phyloP scores from a whole-genome alignment of 1,284 basidiomycete species.

The Pulveroboletus ridleyi region DNA sequence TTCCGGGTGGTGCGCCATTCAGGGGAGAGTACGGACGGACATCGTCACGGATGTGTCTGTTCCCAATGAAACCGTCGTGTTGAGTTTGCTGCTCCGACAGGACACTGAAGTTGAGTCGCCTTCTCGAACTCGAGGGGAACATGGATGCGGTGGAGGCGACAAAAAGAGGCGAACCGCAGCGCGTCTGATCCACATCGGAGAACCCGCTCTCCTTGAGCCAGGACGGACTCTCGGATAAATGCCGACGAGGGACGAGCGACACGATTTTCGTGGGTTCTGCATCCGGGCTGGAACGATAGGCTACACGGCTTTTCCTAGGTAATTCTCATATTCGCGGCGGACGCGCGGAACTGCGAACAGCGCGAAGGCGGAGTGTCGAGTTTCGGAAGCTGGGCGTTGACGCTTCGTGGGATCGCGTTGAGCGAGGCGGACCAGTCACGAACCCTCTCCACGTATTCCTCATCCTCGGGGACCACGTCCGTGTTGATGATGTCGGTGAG shows the following conservation, averaged over 20 bases:
- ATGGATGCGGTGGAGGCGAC: constrained; percentile 47
- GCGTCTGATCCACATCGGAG: constrained; percentile 36
- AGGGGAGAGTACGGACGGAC: constrained; percentile 31
- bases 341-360: constrained; percentile 20
- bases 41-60: constrained; percentile 25
- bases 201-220: constrained; percentile 49
- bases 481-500: constrained; percentile 16
- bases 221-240: constrained; percentile 54
- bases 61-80: constrained; percentile 21
- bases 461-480: constrained; percentile 26
- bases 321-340: constrained; percentile 17
- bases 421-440: constrained; percentile 27
- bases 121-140: constrained; percentile 26
- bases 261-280: constrained; percentile 49
- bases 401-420: constrained; percentile 19
- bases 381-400: constrained; percentile 13
- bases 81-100: constrained; percentile 40
- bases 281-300: constrained; percentile 23
- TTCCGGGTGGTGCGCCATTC: constrained; percentile 10
- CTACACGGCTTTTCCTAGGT: too few relatives aligned
- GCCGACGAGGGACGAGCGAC: constrained; percentile 61
- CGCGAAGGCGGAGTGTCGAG: constrained; percentile 18
- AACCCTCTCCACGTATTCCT: constrained; percentile 13
- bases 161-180: constrained; percentile 49
- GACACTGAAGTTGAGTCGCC: constrained; percentile 42